Evolutionary conservation across 306 rosid species (phyloP), one percentile per base, ranked within the genome.

Genomic region (Pueraria montana): DNA sequence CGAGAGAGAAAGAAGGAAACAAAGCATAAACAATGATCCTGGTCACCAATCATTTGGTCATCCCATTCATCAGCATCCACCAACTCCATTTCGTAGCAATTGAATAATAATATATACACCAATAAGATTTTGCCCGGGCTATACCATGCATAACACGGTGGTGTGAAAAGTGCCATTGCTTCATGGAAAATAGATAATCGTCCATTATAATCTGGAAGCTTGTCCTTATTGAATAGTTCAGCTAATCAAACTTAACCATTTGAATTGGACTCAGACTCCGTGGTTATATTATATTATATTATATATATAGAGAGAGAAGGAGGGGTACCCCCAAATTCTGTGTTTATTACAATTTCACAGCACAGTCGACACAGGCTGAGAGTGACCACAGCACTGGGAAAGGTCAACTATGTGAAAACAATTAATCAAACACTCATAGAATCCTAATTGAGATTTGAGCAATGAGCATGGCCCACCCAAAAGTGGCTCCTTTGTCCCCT

Each of bases 11-110:
- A 38, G 11, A 38, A 36, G 7, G 50, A 20, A 67, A 52, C 27
- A 8, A 50, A 45, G 1, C 24, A 80, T 38, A 43, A 72, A 40
- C 23, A 84, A 71, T 21, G 71, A 64, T 65, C 45, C 10, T 36
- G 14, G 78, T 32, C 67, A 49, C 13, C 36, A 80, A 84, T 84
- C 84, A 80, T 80, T 80, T 70, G 82, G 88, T 72, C 83, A 81
- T 81, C 32, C 55, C 85, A 81, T 76, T 76, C 77, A 70, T 85
- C 85, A 76, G 27, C 80, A 6, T 68, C 76, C 83, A 81, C 82
- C 76, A 76, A 80, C 74, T 73, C 77, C 74, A 66, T 45, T 74
- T 40, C 34, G 26, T 11, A 20, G 14, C 43, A 72, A 50, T 84
- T 76, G 21, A 78, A 65, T 65, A 79, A 27, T 2, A 61, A 4